phyloP scores from a whole-genome alignment of 1,284 basidiomycete genomes.

The Cryptococcus deneoformans region DNA sequence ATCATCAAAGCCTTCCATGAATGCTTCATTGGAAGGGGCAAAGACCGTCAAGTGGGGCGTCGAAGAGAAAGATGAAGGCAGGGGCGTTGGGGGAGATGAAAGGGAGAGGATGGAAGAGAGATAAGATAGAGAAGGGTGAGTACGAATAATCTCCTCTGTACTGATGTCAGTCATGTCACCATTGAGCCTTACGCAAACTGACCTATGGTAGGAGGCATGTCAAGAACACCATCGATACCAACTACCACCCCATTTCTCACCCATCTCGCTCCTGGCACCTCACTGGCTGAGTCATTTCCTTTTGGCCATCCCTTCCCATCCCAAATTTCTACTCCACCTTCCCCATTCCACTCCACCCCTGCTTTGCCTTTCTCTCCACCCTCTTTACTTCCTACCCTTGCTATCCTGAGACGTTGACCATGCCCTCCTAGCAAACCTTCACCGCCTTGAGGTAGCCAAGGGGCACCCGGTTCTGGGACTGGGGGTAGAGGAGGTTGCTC shows the following conservation, averaged over 20 bases:
- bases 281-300: constrained; percentile 10
- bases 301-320: constrained; percentile 39
- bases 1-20: constrained; percentile 58
- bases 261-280: constrained; percentile 49
- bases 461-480: constrained; percentile 69
- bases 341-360: constrained; percentile 69
- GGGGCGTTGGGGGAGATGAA: constrained; percentile 63
- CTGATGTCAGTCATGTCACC: not conserved
- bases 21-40: constrained; percentile 80
- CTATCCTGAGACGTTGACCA: constrained; percentile 74
- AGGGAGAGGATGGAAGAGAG: constrained; percentile 55
- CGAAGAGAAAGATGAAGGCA: constrained; percentile 52
- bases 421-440: constrained; percentile 73
- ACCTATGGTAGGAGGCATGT: constrained; percentile 74
- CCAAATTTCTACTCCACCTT: constrained; percentile 56
- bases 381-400: constrained; percentile 46
- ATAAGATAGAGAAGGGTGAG: constrained; percentile 64
- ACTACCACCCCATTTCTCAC: constrained; percentile 75
- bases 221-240: constrained; percentile 70
- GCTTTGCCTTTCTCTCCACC: constrained; percentile 57
- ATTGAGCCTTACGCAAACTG: constrained; percentile 27
- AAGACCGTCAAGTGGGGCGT: constrained; percentile 81
- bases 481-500: constrained; percentile 57
- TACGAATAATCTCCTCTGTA: constrained; percentile 59
- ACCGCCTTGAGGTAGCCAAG: constrained; percentile 74